Base-by-base conservation (phyloP, 2,329 filamentous ascomycete species). In the Canariomyces notabilis region DNA sequence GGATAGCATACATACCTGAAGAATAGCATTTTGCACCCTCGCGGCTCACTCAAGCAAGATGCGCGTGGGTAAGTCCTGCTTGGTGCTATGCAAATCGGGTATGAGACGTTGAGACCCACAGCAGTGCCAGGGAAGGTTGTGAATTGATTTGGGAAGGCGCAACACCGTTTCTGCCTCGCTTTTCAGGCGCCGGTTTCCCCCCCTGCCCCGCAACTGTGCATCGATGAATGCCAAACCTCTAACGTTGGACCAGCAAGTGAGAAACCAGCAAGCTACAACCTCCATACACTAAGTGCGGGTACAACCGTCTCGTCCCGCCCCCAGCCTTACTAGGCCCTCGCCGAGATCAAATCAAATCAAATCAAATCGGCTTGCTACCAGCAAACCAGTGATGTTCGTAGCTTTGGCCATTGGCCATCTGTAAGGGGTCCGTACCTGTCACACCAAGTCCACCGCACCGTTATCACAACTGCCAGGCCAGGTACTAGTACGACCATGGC, bases 11-110 rank as follows among this genome's bases (percentile, higher is more conserved):
- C 56, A 18, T 45, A 60, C 57, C 60, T 61, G 31, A 60, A 60
- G 44, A 60, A 60, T 50, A 60, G 47, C 58, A 60, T 60, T 26
- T 44, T 49, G 36, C 31, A 35, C 18, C 26, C 5, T 48, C 35
- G 42, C 29, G 21, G 26, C 16, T 42, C 37, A 26, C 34, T 16
- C 21, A 38, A 39, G 18, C 23, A 36, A 12, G 33, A 12, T 20
- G 46, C 35, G 35, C 16, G 31, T 22, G 16, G 23, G 15, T 6
- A 20, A 21, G 12, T 14, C 37, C 26, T n/a, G 34, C 34, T 20
- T n/a, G n/a, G 34, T 16, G 12, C 18, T 12, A 34, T 34, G 32
- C 33, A 11, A 35, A 12, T 41, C 21, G 20, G 32, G 12, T 18
- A 6, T 20, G 9, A 31, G 21, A 15, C 23, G 29, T 14, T 38